These are phyloP conservation scores for Akebia trifoliata DNA, from an alignment of 164 flowering plant genomes.

Conservation along the genomic window DNA sequence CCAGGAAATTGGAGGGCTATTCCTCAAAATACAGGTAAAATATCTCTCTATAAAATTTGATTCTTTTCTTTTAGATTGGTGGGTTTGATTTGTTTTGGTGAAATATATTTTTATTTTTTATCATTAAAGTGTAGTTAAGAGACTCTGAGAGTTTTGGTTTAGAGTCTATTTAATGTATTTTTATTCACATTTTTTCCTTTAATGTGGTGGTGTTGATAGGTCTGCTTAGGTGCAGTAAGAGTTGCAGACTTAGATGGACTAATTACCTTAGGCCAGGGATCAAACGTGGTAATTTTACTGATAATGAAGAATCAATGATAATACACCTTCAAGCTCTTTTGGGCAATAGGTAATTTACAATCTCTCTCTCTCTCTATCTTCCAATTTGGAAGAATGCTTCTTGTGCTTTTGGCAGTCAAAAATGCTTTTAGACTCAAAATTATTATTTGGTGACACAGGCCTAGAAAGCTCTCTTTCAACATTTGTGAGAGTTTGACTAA, in stretches of 20 bases:
- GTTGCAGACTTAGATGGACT: slow-evolving; percentile 61
- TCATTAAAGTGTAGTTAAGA: background rate
- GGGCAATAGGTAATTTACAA: slow-evolving; percentile 38
- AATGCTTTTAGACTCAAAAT: no score
- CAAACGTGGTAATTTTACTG: slow-evolving; percentile 48
- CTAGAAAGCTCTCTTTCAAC: no score
- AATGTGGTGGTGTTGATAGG: slow-evolving; percentile 22
- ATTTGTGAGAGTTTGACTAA: background rate
- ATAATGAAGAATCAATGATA: slow-evolving; percentile 51
- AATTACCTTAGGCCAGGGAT: slow-evolving; percentile 56
- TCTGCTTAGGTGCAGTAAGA: slow-evolving; percentile 49
- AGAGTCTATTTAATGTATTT: background rate
- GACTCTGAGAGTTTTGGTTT: background rate
- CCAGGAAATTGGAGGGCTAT: slow-evolving; percentile 45
- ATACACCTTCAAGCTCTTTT: slow-evolving; percentile 53
- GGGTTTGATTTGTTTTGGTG: background rate
- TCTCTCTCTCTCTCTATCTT: background rate
- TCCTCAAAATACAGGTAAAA: slow-evolving; percentile 33
- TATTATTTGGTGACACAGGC: no score
- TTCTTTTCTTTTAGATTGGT: background rate
- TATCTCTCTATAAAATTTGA: background rate
- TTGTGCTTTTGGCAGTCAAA: no score
- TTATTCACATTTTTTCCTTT: background rate
- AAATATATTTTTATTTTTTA: background rate
- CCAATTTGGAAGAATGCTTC: background rate